Base-by-base conservation (phyloP, 1,284 basidiomycete species). In the Trichosporon faecale region DNA sequence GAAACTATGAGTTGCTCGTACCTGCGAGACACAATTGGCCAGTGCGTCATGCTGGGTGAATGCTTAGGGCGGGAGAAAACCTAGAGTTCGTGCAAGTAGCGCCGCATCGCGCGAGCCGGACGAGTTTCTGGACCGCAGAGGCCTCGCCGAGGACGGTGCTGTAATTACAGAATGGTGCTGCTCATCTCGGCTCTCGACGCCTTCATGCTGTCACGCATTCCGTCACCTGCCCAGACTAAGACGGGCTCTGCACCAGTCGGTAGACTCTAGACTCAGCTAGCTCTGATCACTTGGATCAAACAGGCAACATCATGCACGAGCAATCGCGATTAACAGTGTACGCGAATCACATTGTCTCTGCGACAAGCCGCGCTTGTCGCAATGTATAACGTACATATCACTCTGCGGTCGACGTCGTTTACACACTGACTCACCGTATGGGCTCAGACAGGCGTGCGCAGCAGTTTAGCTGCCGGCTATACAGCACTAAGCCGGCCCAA, bases 371-470 rank as follows among this genome's bases (percentile, higher is more conserved):
- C 25, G 29, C 52, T 57, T 57, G 52, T 29, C 23, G 27, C 52
- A 57, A 11, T 16, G 25, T 25, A 57, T 57, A 57, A 57, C 52
- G 52, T 57, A 57, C 52, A 57, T 57, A 57, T 57, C 27, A 27
- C 9, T 57, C 8, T 27, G 14, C 3, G 14, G 27, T 27, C 25
- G 12, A 27, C 3, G 9, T 21, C 23, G 35, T 11, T 21, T 52
- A 52, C 49, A 21, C 25, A 57, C 52, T 29, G 52, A 57, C 25
- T 27, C 25, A n/a, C 40, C 40, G 40, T n/a, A 44, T n/a, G 16
- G 40, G 16, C 18, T 18, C 35, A n/a, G 35, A 37, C 35, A 37
- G 35, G 35, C 11, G 40, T n/a, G 40, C 40, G 18, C 40, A 44
- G 18, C 18, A 37, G n/a, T n/a, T 33, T 33, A 9, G 4, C 33